Conservation (phyloP, 2,329 filamentous ascomycete species). For the Xylariaceae sp. region DNA sequence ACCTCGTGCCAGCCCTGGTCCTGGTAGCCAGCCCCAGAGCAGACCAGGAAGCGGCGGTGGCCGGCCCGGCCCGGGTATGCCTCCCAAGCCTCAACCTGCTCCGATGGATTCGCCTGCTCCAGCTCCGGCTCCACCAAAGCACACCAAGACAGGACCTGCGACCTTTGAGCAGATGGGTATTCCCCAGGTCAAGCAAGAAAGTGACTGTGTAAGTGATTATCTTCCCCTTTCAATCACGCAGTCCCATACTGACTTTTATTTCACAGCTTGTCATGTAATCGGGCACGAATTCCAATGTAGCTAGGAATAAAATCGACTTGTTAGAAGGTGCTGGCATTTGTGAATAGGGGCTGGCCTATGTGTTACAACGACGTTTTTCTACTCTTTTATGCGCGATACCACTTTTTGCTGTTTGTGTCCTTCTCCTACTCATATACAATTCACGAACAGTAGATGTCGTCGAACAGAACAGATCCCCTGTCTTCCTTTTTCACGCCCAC, state of each 20-base stretch:
- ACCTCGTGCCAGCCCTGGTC: slow-evolving; percentile 24
- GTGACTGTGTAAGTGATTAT: slow-evolving; percentile 71
- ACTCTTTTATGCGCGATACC: neutral
- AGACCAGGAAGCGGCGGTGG: slow-evolving; percentile 23
- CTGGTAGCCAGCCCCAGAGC: slow-evolving; percentile 28
- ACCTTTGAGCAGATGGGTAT: slow-evolving; percentile 99
- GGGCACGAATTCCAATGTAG: too few relatives aligned
- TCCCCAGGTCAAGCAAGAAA: slow-evolving; percentile 73
- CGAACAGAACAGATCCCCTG: neutral
- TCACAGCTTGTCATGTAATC: slow-evolving; percentile 11
- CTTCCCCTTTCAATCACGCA: neutral
- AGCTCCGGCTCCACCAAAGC: slow-evolving; percentile 35
- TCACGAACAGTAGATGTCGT: neutral
- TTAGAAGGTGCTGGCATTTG: neutral
- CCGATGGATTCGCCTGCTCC: slow-evolving; percentile 21
- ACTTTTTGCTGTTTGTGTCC: neutral
- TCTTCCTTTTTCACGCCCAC: too few relatives aligned
- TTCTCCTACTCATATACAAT: neutral
- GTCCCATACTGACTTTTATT: slow-evolving; percentile 1
- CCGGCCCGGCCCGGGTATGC: slow-evolving; percentile 20
- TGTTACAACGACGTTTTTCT: neutral
- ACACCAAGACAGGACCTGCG: slow-evolving; percentile 64
- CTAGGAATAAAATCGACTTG: too few relatives aligned
- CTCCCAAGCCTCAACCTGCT: slow-evolving; percentile 26
- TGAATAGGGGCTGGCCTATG: neutral